These are phyloP conservation scores for Ampelocalamus luodianensis DNA, from an alignment of 176 grass and related monocot genomes.

Conservation along the genomic window DNA sequence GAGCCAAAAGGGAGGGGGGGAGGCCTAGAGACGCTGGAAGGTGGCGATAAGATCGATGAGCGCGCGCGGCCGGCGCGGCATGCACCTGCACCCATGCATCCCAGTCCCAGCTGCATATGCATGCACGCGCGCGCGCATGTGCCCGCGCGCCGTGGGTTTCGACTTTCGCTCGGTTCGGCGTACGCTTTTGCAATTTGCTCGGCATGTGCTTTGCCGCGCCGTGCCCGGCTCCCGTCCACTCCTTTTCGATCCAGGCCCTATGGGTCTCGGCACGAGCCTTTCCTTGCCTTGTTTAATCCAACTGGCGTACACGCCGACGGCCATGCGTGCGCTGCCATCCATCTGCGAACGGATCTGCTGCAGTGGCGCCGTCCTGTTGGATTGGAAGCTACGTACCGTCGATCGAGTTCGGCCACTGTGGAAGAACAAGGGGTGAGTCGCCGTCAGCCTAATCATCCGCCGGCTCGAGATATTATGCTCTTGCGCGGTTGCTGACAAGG, in stretches of 20 bases:
- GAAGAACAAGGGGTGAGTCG: slow-evolving; percentile 30
- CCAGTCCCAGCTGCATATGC: slow-evolving; percentile 12
- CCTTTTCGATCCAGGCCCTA: slow-evolving; percentile 31
- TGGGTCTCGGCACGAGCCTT: neutral
- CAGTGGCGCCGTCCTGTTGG: neutral
- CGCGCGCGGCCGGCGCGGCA: neutral
- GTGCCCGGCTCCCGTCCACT: slow-evolving; percentile 40
- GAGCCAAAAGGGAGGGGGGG: neutral
- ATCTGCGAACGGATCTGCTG: slow-evolving; percentile 2
- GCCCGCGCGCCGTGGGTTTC: slow-evolving; percentile 28
- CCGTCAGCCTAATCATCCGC: slow-evolving; percentile 44
- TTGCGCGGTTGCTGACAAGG: neutral
- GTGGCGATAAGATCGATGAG: slow-evolving; percentile 16
- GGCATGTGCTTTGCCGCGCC: slow-evolving; percentile 13
- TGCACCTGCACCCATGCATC: neutral
- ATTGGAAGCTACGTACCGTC: neutral
- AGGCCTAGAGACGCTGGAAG: neutral
- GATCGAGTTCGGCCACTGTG: slow-evolving; percentile 28
- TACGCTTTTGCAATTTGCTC: slow-evolving; percentile 9
- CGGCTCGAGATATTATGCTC: neutral
- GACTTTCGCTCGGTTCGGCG: neutral
- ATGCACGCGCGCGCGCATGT: slow-evolving; percentile 7
- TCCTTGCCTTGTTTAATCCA: slow-evolving; percentile 52
- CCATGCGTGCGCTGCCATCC: neutral
- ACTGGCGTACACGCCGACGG: neutral